Evolutionary conservation across 148 eudicot species (phyloP), one percentile per base, ranked within the genome.

Genomic region (Chenopodium album): DNA sequence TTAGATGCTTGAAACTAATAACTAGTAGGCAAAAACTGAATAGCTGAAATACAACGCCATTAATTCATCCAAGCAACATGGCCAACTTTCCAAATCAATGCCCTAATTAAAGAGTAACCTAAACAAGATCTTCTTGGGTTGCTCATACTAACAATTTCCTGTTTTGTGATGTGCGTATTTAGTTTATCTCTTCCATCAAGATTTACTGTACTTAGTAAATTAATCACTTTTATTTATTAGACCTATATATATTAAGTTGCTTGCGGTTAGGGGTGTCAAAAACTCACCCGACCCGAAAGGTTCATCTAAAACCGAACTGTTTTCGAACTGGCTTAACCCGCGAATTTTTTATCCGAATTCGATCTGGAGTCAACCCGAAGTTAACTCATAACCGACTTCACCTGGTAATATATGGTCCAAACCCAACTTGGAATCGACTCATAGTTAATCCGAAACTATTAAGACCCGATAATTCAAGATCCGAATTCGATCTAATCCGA

Each of bases 81-180:
- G 76, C 56, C 71, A 69, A 70, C 20, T 76, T 44, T 62, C 2
- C 60, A 16, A 52, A 82, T 76, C 75, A 76, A 66, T 81, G 79
- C 80, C 46, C 76, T 70, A 66, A 46, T 64, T 56, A 56, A 48
- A 78, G 47, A 3, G 19, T 48, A 73, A 48, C 60, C 56, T 71
- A 71, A 71, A 71, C 82, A 80, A 71, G 76, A 82, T 77, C 77
- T 69, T 71, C 84, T 77, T 59, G 84, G 80, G 72, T 82, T 13
- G 31, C 60, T 70, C 77, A 71, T 71, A 47, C 56, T 34, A 52
- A 66, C 77, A 72, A 81, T 9, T 34, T 60, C 29, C 41, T 59
- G 37, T 79, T 66, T 50, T 52, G 26, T 67, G 22, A 44, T 46
- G 7, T 41, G 44, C 44, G 44, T 41, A 41, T 41, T 41, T 48